Evolutionary conservation across 306 rosid genomes (phyloP).

Genomic region (Quercus wislizeni): DNA sequence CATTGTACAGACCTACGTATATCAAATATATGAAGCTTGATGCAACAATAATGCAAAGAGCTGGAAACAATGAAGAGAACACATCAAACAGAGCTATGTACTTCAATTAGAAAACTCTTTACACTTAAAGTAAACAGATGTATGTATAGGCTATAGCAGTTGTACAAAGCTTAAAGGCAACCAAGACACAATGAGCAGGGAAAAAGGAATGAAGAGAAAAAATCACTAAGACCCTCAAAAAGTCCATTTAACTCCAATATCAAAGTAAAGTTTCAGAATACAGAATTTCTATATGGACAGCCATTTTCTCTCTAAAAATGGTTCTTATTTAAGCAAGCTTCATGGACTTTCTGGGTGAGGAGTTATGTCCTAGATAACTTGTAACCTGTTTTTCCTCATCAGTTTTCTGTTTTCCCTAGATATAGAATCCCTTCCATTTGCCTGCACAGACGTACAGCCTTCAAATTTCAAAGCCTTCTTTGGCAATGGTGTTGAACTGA

Average conservation of each 20-base stretch:
- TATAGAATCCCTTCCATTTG: slow-evolving; percentile 20
- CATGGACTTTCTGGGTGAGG: slow-evolving; percentile 30
- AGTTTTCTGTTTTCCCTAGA: slow-evolving; percentile 28
- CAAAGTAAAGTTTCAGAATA: neutral
- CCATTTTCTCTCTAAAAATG: neutral
- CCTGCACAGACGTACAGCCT: neutral
- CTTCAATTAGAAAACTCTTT: no score
- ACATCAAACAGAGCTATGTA: no score
- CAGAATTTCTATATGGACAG: neutral
- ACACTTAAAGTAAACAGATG: no score
- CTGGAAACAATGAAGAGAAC: no score
- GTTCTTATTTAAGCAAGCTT: slow-evolving; percentile 17
- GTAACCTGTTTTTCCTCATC: slow-evolving; percentile 51
- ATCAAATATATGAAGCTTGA: no score
- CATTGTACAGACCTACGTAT: no score
- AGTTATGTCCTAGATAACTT: slow-evolving; percentile 54
- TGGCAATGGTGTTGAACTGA: slow-evolving; percentile 29
- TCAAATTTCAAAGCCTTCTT: slow-evolving; percentile 29
- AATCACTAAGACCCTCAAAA: neutral
- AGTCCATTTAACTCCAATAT: neutral
- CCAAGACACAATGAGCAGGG: neutral
- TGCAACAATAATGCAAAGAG: no score
- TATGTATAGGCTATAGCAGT: no score
- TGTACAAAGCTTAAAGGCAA: no score
- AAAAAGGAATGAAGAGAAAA: neutral